A percentile compares a stretch with the other conserved stretches of the same genome.
Conservation (phyloP, 2,329 filamentous ascomycete species). For the Aspergillus fumigatus region DNA sequence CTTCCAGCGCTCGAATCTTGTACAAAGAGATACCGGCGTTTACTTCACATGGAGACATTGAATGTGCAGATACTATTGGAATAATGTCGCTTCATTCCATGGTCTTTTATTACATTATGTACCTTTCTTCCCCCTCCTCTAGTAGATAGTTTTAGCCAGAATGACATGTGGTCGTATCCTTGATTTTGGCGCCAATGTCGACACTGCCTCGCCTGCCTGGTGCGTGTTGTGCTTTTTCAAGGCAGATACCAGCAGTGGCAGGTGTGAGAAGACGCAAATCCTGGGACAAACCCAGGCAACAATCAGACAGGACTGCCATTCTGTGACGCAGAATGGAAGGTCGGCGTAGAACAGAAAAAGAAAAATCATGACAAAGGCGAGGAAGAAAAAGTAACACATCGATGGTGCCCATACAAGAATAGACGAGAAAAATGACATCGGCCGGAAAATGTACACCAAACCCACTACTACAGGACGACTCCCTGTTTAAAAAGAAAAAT, state of each 20-base stretch:
- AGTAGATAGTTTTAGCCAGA: neutral
- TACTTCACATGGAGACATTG: neutral
- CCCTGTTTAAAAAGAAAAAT: neutral
- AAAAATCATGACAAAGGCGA: conserved; percentile 3
- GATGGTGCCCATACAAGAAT: conserved; percentile 18
- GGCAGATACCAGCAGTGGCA: neutral
- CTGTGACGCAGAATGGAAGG: neutral
- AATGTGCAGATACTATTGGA: neutral
- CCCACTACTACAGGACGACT: neutral
- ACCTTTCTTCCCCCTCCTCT: neutral
- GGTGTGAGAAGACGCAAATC: neutral
- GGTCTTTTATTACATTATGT: neutral
- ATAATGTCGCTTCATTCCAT: neutral
- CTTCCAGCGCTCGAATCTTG: too few species aligned
- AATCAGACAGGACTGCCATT: neutral
- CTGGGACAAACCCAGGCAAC: neutral
- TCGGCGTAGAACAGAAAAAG: conserved; percentile 11
- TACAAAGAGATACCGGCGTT: neutral
- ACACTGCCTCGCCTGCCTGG: neutral
- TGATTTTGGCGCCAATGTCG: neutral
- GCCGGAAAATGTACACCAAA: neutral
- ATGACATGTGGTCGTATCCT: neutral
- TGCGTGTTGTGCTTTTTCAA: neutral
- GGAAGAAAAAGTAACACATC: neutral
- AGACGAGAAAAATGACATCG: conserved; percentile 23